These are phyloP conservation scores for Rhododendron kiyosumense DNA, from an alignment of 148 eudicot species.

Conservation along the genomic window DNA sequence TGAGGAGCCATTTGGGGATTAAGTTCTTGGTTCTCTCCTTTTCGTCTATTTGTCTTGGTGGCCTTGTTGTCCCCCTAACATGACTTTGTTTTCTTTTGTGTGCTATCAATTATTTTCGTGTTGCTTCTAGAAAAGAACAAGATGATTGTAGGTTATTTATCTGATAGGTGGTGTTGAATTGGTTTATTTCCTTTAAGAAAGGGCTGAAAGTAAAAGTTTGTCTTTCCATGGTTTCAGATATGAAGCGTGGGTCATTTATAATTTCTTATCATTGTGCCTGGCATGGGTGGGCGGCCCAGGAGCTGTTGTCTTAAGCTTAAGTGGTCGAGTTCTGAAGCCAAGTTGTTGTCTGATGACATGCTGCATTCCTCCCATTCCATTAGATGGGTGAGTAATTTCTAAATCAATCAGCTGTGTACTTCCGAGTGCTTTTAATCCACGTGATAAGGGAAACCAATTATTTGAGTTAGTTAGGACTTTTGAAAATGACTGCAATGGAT, in stretches of 20 bases:
- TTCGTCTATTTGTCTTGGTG: neutral
- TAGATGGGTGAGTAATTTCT: constrained; percentile 75
- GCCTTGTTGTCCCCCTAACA: neutral
- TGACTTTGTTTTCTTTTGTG: neutral
- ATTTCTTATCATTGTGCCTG: constrained; percentile 85
- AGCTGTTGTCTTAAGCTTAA: constrained; percentile 85
- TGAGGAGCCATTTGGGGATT: neutral
- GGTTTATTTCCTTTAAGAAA: neutral
- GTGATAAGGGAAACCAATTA: neutral
- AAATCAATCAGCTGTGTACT: neutral
- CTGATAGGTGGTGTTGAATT: neutral
- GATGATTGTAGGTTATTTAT: neutral
- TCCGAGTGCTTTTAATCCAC: neutral
- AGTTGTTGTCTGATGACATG: constrained; percentile 88
- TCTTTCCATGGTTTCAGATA: constrained; percentile 47
- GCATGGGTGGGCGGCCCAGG: constrained; percentile 99
- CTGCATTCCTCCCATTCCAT: constrained; percentile 81
- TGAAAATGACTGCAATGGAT: neutral
- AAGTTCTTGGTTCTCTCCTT: neutral
- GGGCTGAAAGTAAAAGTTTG: neutral
- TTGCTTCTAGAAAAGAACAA: neutral
- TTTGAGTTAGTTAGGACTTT: neutral
- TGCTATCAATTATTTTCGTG: neutral
- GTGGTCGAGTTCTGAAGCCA: constrained; percentile 82
- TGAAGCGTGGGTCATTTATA: constrained; percentile 99